Conservation (phyloP, 371 early-diverging fungal genomes). For the Apophysomyces elegans region DNA sequence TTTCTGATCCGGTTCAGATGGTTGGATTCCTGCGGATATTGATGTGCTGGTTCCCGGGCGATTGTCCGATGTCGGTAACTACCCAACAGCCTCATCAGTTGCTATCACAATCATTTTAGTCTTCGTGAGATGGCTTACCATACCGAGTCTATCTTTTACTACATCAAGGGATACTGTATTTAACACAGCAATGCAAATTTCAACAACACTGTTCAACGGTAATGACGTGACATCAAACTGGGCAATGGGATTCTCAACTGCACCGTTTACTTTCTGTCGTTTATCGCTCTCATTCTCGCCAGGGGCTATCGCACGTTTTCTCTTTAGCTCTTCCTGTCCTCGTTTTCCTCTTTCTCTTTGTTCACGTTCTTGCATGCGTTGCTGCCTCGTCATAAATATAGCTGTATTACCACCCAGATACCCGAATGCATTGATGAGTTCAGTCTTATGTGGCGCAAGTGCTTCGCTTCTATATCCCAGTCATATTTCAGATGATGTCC, state of each 20-base stretch:
- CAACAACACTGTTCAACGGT: slow-evolving; percentile 39
- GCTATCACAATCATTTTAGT: background rate
- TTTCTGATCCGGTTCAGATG: slow-evolving; percentile 12
- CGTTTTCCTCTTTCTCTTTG: slow-evolving; percentile 20
- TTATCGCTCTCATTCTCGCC: slow-evolving; percentile 25
- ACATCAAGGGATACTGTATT: slow-evolving; percentile 39
- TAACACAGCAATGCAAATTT: slow-evolving; percentile 45
- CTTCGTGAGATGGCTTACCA: slow-evolving; percentile 18
- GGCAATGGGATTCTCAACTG: slow-evolving; percentile 25
- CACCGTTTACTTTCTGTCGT: slow-evolving; percentile 15
- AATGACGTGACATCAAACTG: slow-evolving; percentile 46
- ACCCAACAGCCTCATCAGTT: slow-evolving; percentile 1
- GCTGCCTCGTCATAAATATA: slow-evolving; percentile 36
- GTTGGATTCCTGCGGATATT: background rate
- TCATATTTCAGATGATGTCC: background rate
- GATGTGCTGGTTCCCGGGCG: slow-evolving; percentile 4
- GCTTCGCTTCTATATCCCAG: slow-evolving; percentile 31
- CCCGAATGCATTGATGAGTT: slow-evolving; percentile 42
- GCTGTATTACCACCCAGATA: slow-evolving; percentile 48
- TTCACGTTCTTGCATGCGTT: slow-evolving; percentile 20
- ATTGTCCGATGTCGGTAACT: slow-evolving; percentile 5
- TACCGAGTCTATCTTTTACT: slow-evolving; percentile 31
- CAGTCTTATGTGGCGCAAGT: slow-evolving; percentile 28
- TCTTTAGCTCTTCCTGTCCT: slow-evolving; percentile 27
- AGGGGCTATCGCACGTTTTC: slow-evolving; percentile 17